Evolutionary conservation across 768 basidiomycete species (phyloP), one percentile per base, ranked within the genome.

Genomic region (Boletus edulis): DNA sequence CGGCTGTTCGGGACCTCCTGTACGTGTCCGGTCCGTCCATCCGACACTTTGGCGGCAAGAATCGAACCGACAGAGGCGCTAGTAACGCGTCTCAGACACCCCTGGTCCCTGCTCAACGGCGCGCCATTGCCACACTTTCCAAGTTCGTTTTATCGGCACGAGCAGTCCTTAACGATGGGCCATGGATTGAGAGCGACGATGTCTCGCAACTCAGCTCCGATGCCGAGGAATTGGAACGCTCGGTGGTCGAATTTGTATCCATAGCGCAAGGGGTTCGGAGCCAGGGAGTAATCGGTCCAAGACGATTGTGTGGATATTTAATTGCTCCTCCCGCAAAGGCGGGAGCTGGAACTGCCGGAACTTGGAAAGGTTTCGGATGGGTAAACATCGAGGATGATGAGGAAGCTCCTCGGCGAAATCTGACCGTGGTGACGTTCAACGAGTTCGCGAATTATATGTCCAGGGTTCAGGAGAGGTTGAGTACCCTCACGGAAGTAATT

Each of bases 141-240:
- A 88, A 94, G 66, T 82, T 97, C 29, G 87, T 95, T 34, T 78
- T 95, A 3, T 91, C 89, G 11, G 85, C 90, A 1, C 85, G 94
- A 27, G 93, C 94, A 2, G 84, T 89, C 67, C 76, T 86, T 4
- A 82, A 78, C 49, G 61, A 70, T 50, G 71, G 61, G 2, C 66
- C 69, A 0, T 67, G 70, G 72, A 61, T 37, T 13, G 24, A 39
- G 11, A 55, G 27, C 22, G 62, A 67, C 24, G 56, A 49, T 17
- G 59, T 70, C 5, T 60, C 57, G 4, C 81, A 87, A 38, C 86
- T 90, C 61, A 82, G 84, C 60, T 76, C 78, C 2, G 89, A 91
- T 64, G 87, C 87, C 0, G 79, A 83, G 38, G 89, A 90, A 62
- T 75, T 91, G 6, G 87, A 89, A 52, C 80, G 81, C 18, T 86